Conservation (phyloP, 2,329 filamentous ascomycete species). For the Gaeumannomyces tritici region DNA sequence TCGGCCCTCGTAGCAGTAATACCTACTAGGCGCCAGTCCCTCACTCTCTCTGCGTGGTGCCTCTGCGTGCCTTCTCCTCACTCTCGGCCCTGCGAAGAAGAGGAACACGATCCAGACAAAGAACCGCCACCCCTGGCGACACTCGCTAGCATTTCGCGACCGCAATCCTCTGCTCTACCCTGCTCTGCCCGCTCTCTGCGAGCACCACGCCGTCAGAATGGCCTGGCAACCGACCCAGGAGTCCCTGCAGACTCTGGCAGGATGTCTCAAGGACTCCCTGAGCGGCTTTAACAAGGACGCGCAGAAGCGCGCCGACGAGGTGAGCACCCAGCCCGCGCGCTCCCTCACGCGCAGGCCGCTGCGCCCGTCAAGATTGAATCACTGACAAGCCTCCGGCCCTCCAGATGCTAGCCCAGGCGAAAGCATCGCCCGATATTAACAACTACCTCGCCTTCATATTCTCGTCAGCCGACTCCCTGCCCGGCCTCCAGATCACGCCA, state of each 20-base stretch:
- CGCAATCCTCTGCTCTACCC: background rate
- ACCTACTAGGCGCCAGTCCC: background rate
- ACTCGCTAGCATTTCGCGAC: background rate
- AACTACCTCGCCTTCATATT: constrained; percentile 94
- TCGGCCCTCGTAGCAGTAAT: background rate
- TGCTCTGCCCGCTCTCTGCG: background rate
- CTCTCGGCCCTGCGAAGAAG: background rate
- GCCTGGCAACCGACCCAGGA: constrained; percentile 86
- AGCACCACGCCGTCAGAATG: constrained; percentile 40
- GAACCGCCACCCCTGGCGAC: too few species aligned
- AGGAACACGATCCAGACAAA: background rate
- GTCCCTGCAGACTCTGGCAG: constrained; percentile 79
- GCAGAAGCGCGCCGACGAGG: constrained; percentile 83
- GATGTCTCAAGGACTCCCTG: constrained; percentile 84
- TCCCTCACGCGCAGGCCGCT: constrained; percentile 4
- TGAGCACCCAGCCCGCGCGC: constrained; percentile 35
- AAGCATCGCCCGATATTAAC: constrained; percentile 82
- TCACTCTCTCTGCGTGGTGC: background rate
- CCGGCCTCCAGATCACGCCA: constrained; percentile 47
- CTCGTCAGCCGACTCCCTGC: constrained; percentile 56
- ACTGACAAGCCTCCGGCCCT: constrained; percentile 3
- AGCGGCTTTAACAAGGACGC: constrained; percentile 70
- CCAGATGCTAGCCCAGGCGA: constrained; percentile 90
- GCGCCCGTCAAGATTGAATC: background rate
- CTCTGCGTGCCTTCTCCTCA: background rate